Evolutionary conservation across 495 filamentous ascomycete species (phyloP).

Genomic region (Chaetomium tenue): DNA sequence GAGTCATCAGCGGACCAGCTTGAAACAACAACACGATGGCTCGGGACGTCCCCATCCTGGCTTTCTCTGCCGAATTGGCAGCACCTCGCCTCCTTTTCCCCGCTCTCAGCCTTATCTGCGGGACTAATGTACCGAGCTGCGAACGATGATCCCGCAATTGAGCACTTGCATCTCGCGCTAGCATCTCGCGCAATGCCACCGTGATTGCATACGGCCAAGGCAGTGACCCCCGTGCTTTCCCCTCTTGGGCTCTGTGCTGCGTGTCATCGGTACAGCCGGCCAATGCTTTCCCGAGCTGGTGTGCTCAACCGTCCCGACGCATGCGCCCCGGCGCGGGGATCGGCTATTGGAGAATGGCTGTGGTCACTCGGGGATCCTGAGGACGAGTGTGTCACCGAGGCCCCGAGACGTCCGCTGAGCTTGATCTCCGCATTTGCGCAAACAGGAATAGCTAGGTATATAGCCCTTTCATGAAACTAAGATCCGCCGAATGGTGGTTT

Average conservation of each 20-base stretch:
- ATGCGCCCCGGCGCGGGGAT: slow-evolving; percentile 16
- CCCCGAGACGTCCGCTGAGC: slow-evolving; percentile 8
- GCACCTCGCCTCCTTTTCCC: slow-evolving; percentile 10
- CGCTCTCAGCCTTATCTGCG: slow-evolving; percentile 27
- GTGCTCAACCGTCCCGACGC: slow-evolving; percentile 22
- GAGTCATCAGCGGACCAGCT: background rate
- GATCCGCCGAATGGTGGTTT: background rate
- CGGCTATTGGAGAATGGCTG: slow-evolving; percentile 34
- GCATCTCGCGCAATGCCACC: slow-evolving; percentile 19
- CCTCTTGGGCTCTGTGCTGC: slow-evolving; percentile 24
- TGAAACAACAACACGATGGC: background rate
- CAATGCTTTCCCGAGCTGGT: slow-evolving; percentile 22
- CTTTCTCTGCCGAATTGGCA: slow-evolving; percentile 1
- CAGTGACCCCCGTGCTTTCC: slow-evolving; percentile 20
- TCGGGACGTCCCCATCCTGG: background rate
- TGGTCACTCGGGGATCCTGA: slow-evolving; percentile 19
- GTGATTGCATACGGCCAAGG: slow-evolving; percentile 19
- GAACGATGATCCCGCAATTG: slow-evolving; percentile 26
- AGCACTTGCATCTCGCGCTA: slow-evolving; percentile 27
- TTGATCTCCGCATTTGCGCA: slow-evolving; percentile 40
- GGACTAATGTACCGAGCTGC: background rate
- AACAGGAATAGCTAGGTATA: slow-evolving; percentile 24
- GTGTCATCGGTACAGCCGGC: slow-evolving; percentile 26
- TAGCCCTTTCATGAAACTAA: slow-evolving; percentile 1
- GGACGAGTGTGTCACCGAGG: slow-evolving; percentile 21